Percentiles rank a stretch among this genome's conserved stretches.
Evolutionary conservation across 2,329 filamentous ascomycete species (phyloP).

Genomic region (Phyllosticta citriasiana): DNA sequence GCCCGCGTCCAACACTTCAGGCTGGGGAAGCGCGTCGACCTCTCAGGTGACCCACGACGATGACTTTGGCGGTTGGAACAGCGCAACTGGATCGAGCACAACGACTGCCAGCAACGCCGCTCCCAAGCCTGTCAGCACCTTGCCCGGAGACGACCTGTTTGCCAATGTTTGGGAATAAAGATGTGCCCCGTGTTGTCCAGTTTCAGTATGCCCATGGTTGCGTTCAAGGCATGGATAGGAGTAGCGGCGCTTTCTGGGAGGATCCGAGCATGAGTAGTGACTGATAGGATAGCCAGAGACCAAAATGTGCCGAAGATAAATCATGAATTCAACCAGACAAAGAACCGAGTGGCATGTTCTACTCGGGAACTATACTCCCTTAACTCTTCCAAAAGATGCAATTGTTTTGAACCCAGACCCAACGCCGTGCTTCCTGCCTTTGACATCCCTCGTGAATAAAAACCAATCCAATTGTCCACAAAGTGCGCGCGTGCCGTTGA

Average conservation of each 20-base stretch:
- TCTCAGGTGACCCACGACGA: constrained; percentile 67
- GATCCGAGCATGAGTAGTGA: neutral
- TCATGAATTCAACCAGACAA: neutral
- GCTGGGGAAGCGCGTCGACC: constrained; percentile 53
- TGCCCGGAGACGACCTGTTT: constrained; percentile 73
- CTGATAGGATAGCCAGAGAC: neutral
- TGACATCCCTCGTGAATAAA: neutral
- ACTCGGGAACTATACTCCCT: neutral
- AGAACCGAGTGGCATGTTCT: neutral
- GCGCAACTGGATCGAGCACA: constrained; percentile 47
- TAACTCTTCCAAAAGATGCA: neutral
- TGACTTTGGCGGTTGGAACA: constrained; percentile 93
- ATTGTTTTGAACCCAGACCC: neutral
- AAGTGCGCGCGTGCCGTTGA: neutral
- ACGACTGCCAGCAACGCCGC: constrained; percentile 18
- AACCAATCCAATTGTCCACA: neutral
- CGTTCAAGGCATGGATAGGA: neutral
- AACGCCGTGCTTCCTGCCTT: neutral
- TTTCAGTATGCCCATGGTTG: neutral
- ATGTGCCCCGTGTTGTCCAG: neutral
- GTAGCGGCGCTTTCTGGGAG: neutral
- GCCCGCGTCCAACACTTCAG: constrained; percentile 24
- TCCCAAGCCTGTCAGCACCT: constrained; percentile 42
- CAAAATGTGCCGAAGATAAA: neutral
- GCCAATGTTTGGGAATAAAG: constrained; percentile 87